Percentiles rank a stretch among this genome's conserved stretches.
Conservation (phyloP, 129 eudicot genomes). For the Mikania micrantha region DNA sequence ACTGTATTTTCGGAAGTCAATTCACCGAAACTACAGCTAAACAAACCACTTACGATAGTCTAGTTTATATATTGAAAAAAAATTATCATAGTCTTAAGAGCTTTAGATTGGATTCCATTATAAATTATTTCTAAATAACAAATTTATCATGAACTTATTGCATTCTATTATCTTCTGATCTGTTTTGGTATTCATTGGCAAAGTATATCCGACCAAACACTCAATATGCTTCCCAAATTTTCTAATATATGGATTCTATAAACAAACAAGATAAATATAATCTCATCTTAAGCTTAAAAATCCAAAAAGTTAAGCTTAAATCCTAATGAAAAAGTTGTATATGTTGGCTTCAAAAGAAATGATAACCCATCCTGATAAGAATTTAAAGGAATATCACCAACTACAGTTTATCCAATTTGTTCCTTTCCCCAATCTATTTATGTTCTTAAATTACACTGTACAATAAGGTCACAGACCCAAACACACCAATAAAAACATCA, state of each 20-base stretch:
- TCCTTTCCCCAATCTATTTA: background rate
- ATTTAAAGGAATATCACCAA: background rate
- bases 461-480: background rate
- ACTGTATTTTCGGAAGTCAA: background rate
- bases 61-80: background rate
- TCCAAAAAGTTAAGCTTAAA: background rate
- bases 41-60: background rate
- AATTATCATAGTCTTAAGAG: background rate
- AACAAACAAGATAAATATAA: background rate
- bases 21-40: background rate
- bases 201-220: background rate
- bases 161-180: background rate
- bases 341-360: background rate
- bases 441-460: background rate
- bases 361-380: background rate
- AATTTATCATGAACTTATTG: background rate
- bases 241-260: background rate
- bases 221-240: background rate
- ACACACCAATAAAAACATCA: conserved; percentile 1
- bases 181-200: background rate
- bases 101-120: background rate
- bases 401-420: background rate
- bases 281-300: conserved; percentile 2
- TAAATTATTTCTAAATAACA: background rate
- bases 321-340: background rate